A percentile compares a stretch with the other conserved stretches of the same genome.
phyloP scores from a whole-genome alignment of 2,329 filamentous ascomycete genomes.

The Amauroascus niger region DNA sequence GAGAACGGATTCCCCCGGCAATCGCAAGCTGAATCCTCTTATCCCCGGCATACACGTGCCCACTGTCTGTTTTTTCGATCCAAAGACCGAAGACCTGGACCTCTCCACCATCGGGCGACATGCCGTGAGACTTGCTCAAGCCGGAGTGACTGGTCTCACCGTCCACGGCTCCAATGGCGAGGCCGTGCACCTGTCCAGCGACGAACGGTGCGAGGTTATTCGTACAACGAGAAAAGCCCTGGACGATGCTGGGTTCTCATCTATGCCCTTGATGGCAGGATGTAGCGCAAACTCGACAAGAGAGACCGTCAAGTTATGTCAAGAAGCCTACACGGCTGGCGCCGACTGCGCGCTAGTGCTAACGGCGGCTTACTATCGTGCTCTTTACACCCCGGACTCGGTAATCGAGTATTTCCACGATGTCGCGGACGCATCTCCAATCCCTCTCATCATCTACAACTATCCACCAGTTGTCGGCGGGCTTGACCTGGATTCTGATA shows the following conservation, averaged over 20 bases:
- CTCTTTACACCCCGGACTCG: slow-evolving; percentile 62
- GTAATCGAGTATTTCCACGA: slow-evolving; percentile 63
- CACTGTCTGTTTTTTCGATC: slow-evolving; percentile 78
- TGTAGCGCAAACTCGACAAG: slow-evolving; percentile 72
- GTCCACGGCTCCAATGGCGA: slow-evolving; percentile 88
- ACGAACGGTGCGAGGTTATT: slow-evolving; percentile 67
- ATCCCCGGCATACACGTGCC: slow-evolving; percentile 17
- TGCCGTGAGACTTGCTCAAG: slow-evolving; percentile 64
- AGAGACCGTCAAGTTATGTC: slow-evolving; percentile 66
- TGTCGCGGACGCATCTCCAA: slow-evolving; percentile 64
- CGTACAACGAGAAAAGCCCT: slow-evolving; percentile 70
- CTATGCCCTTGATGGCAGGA: slow-evolving; percentile 72
- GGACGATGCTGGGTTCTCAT: slow-evolving; percentile 64
- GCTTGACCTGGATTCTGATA: slow-evolving; percentile 81
- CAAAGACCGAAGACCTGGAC: slow-evolving; percentile 74
- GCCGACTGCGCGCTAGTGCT: slow-evolving; percentile 73
- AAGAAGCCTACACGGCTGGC: slow-evolving; percentile 56
- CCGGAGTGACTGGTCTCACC: slow-evolving; percentile 70
- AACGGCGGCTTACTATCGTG: slow-evolving; percentile 73
- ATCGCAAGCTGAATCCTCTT: slow-evolving; percentile 7
- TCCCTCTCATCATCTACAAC: slow-evolving; percentile 82
- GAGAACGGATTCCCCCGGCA: slow-evolving; percentile 1
- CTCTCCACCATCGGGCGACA: slow-evolving; percentile 70
- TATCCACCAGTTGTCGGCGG: slow-evolving; percentile 80
- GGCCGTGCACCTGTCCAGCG: slow-evolving; percentile 69